A percentile compares a stretch with the other conserved stretches of the same genome.
phyloP scores from a whole-genome alignment of 352 stramenopile species.

The Stramenopiles sp. region DNA sequence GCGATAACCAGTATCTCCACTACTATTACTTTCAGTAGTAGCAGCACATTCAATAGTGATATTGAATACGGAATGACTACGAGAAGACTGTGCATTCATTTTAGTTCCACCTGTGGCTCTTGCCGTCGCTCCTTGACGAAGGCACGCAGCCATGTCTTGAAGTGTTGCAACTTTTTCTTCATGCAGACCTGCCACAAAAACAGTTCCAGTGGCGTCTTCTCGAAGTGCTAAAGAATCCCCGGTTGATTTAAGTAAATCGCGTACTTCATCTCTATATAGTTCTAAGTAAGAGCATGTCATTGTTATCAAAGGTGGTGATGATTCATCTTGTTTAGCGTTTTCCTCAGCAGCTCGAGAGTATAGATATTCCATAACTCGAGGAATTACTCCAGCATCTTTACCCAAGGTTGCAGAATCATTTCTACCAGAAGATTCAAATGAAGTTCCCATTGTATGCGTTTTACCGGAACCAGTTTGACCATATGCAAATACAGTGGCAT shows the following conservation, averaged over 20 bases:
- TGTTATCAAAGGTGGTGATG: too few species aligned
- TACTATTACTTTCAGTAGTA: too few species aligned
- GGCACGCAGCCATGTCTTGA: constrained; percentile 33
- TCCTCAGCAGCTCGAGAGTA: too few species aligned
- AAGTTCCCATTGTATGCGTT: too few species aligned
- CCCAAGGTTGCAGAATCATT: too few species aligned
- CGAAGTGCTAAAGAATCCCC: constrained; percentile 53
- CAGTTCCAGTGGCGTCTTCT: constrained; percentile 56
- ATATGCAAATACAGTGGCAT: too few species aligned
- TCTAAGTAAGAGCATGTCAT: constrained; percentile 31
- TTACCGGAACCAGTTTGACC: too few species aligned
- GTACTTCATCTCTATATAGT: constrained; percentile 54
- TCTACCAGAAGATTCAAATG: too few species aligned
- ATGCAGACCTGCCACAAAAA: constrained; percentile 35
- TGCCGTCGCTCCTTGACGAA: constrained; percentile 37
- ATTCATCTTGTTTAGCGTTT: too few species aligned
- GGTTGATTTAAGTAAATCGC: constrained; percentile 30
- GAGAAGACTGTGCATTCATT: constrained; percentile 55
- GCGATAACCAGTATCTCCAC: too few species aligned
- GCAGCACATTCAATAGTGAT: constrained; percentile 37
- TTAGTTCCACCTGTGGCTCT: constrained; percentile 40
- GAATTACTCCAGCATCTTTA: too few species aligned
- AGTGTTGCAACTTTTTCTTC: constrained; percentile 27
- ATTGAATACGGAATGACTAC: constrained; percentile 55
- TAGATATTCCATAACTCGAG: too few species aligned